These are phyloP conservation scores for Alternaria dauci DNA, from an alignment of 2,329 filamentous ascomycete genomes.

Conservation along the genomic window DNA sequence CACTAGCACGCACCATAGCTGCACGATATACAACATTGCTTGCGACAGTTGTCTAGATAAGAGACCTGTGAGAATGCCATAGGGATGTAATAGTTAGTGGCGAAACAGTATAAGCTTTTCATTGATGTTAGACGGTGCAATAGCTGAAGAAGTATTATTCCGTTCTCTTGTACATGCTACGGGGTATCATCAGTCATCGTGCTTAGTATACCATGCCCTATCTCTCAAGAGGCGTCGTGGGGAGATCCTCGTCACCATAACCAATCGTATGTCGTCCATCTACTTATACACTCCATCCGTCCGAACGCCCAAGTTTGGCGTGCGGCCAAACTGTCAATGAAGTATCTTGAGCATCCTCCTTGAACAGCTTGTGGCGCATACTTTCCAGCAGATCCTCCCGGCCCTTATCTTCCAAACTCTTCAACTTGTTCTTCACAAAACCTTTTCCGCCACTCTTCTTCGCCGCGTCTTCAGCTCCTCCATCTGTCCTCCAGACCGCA, in stretches of 20 bases:
- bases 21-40: too few relatives aligned
- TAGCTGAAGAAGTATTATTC: background rate
- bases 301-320: background rate
- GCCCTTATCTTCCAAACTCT: background rate
- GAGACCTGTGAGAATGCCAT: background rate
- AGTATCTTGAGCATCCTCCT: background rate
- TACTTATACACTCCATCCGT: background rate
- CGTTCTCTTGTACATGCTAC: background rate
- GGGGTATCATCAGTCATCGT: background rate
- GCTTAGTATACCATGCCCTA: too few relatives aligned
- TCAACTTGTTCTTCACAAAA: background rate
- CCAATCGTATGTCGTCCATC: too few relatives aligned
- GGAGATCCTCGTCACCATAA: background rate
- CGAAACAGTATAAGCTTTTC: background rate
- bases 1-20: background rate
- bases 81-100: background rate
- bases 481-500: conserved; percentile 11
- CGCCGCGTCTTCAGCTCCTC: background rate
- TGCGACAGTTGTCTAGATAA: background rate
- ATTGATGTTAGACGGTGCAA: background rate
- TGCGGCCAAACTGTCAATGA: too few relatives aligned
- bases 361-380: background rate
- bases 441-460: background rate
- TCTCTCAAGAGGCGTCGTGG: too few relatives aligned
- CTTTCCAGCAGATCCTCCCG: background rate